Evolutionary conservation across 805 yeast species (phyloP), one percentile per base, ranked within the genome.

Genomic region (Lipomyces mesembrius): DNA sequence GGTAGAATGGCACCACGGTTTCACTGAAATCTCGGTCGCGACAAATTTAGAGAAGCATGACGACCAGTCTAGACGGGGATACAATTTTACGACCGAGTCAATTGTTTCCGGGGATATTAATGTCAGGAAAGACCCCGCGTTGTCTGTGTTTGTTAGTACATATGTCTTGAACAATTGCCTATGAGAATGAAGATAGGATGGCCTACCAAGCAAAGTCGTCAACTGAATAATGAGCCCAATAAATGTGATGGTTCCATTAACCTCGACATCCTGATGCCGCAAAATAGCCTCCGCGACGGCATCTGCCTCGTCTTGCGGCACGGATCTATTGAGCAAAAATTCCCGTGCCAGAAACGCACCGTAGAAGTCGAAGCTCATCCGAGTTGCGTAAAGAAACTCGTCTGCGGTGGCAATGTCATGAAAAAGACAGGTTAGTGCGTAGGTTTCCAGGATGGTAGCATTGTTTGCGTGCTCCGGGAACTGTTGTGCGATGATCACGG

Each of bases 1-100:
- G 32, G 72, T 70, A 17, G 72, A 69, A 55, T 71, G 74, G 46
- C 69, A 62, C 74, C 74, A 72, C 6, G 74, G 74, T 58, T 72
- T 72, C 20, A 61, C 46, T 17, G 27, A 54, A 43, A 61, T 68
- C 60, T 72, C 74, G 25, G 63, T 64, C 29, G 64, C 67, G 49
- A 71, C 65, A 25, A 60, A 61, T 12, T 59, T 51, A 25, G 73
- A 61, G 56, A 72, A 71, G 64, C 74, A 72, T n/a, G 52, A 35
- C n/a, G 67, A 61, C 74, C 75, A 72, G 12, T 64, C 60, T 32
- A 59, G 63, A 4, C 75, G 69, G 20, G 73, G 72, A 27, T 59
- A 66, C 11, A 46, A 59, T 29, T 59, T 60, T 29, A 65, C 69
- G 29, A 72, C 69, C 25, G 63, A 68, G 14, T 62, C 67, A 35